Conservation (phyloP, 768 basidiomycete species). For the Cantharellus cinnabarinus region DNA sequence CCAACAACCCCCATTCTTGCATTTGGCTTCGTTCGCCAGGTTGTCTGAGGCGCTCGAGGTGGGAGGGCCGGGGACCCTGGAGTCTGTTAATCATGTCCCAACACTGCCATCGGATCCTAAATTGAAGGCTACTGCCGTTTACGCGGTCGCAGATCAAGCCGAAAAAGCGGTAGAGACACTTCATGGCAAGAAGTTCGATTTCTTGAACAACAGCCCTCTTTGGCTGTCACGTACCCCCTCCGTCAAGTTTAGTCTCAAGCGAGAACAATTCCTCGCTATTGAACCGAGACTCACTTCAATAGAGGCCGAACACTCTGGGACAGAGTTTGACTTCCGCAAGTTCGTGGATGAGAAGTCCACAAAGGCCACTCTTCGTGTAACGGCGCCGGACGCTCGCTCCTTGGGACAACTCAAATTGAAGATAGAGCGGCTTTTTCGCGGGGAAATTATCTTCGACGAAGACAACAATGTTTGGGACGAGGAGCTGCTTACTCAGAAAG, state of each 20-base stretch:
- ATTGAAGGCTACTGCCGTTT: background rate
- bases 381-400: background rate
- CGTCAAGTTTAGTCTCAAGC: background rate
- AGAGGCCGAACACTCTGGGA: background rate
- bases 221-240: background rate
- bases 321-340: background rate
- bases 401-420: background rate
- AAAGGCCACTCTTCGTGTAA: background rate
- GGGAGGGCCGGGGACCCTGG: background rate
- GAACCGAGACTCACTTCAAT: background rate
- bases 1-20: background rate
- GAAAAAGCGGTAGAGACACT: background rate
- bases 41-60: background rate
- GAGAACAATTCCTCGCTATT: background rate
- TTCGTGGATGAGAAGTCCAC: background rate
- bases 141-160: background rate
- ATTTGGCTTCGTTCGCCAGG: background rate
- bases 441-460: background rate
- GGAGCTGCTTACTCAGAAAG: slow-evolving; percentile 22
- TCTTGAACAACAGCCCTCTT: background rate
- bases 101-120: background rate
- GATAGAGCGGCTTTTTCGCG: background rate
- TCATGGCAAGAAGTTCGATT: background rate
- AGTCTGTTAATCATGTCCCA: background rate
- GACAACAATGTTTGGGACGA: slow-evolving; percentile 24